Conservation (phyloP, 805 yeast species). For the Debaryomyces castellii region DNA sequence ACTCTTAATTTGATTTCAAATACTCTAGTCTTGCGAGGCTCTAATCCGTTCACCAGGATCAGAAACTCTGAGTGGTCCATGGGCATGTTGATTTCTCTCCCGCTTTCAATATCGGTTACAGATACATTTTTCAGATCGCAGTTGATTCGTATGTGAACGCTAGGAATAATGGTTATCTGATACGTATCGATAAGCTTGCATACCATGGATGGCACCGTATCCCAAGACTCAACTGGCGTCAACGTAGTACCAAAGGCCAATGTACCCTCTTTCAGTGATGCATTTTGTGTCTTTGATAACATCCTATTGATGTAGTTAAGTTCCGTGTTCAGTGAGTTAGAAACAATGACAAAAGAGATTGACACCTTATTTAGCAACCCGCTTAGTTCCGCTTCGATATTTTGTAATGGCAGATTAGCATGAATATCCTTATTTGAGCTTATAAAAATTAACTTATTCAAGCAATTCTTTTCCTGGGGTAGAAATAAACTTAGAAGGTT, state of each 20-base stretch:
- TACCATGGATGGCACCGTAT: neutral
- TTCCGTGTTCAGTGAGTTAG: neutral
- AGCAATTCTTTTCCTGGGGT: slow-evolving; percentile 3
- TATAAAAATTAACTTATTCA: slow-evolving; percentile 15
- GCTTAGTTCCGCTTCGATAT: neutral
- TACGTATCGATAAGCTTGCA: neutral
- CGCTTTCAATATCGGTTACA: neutral
- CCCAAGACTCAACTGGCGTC: neutral
- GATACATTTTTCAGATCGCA: neutral
- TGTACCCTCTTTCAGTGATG: neutral
- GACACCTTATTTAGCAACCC: neutral
- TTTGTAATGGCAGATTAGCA: neutral
- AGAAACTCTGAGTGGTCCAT: neutral
- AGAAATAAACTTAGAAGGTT: slow-evolving; percentile 26
- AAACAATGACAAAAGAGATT: neutral
- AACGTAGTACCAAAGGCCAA: neutral
- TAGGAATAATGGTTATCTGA: neutral
- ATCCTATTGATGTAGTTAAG: neutral
- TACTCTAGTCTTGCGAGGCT: neutral
- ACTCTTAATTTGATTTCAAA: neutral
- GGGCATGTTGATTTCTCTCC: neutral
- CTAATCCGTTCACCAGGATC: neutral
- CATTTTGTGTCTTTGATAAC: neutral
- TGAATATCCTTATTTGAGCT: slow-evolving; percentile 6
- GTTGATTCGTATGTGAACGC: neutral